Conservation (phyloP, 768 basidiomycete species). For the Podaxis carcinomalis region DNA sequence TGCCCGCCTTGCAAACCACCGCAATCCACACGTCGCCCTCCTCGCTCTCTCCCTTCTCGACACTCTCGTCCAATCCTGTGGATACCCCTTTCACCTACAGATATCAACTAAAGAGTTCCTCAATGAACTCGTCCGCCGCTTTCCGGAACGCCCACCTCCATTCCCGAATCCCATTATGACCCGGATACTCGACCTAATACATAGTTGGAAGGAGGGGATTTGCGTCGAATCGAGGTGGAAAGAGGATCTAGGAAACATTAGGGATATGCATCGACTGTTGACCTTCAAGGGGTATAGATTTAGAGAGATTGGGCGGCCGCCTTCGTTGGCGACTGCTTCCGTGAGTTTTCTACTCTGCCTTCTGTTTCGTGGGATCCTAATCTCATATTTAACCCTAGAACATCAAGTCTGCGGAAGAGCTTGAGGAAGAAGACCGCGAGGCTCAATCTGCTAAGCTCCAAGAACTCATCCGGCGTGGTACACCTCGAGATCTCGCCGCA, state of each 20-base stretch:
- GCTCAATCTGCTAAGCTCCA: constrained; percentile 98
- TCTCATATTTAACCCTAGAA: constrained; percentile 42
- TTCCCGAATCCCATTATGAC: constrained; percentile 95
- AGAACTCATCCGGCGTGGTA: constrained; percentile 93
- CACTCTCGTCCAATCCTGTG: constrained; percentile 91
- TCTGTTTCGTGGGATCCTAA: neutral
- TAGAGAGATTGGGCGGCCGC: constrained; percentile 42
- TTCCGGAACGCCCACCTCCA: constrained; percentile 95
- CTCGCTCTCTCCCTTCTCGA: constrained; percentile 84
- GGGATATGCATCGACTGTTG: constrained; percentile 95
- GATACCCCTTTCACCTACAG: constrained; percentile 96
- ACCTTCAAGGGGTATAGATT: constrained; percentile 92
- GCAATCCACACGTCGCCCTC: constrained; percentile 88
- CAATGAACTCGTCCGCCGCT: constrained; percentile 96
- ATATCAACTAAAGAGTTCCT: constrained; percentile 96
- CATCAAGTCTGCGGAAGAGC: constrained; percentile 91
- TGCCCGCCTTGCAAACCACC: constrained; percentile 83
- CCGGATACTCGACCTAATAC: constrained; percentile 87
- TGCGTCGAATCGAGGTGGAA: constrained; percentile 88
- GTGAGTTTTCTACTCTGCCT: constrained; percentile 25
- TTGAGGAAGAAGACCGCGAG: constrained; percentile 91
- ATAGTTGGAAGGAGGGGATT: constrained; percentile 92
- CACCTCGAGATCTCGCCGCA: constrained; percentile 89
- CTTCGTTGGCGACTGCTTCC: constrained; percentile 32
- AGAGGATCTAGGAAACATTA: constrained; percentile 93